Conservation (phyloP, 148 eudicot genomes). For the Salicornia ramosissima region DNA sequence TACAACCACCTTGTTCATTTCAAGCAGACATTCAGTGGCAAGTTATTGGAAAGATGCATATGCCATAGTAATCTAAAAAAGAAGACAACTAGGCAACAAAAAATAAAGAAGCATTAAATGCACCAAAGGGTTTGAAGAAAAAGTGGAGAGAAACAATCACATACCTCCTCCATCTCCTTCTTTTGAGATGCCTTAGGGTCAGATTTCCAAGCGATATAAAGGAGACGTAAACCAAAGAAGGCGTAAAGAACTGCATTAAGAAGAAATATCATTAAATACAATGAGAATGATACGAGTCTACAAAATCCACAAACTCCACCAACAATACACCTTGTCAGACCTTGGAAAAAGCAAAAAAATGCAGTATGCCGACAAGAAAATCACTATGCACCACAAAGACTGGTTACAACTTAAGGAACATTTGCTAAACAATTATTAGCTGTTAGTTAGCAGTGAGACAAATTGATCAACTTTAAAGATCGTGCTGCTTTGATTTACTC, state of each 20-base stretch:
- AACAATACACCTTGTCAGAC: neutral
- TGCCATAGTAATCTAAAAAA: neutral
- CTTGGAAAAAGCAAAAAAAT: neutral
- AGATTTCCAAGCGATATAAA: constrained; percentile 96
- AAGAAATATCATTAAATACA: constrained; percentile 11
- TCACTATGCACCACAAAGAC: neutral
- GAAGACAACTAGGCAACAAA: neutral
- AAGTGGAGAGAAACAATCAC: neutral
- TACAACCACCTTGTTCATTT: neutral
- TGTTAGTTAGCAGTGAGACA: neutral
- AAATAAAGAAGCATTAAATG: neutral
- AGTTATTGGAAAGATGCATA: neutral
- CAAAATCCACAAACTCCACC: constrained; percentile 1
- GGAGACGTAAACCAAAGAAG: constrained; percentile 87
- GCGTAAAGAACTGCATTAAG: constrained; percentile 71
- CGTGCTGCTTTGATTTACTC: too few species aligned
- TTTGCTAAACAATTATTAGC: neutral
- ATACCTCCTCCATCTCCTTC: constrained; percentile 96
- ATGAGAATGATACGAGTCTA: too few species aligned
- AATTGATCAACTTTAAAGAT: neutral
- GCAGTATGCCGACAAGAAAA: neutral
- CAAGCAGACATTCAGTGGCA: neutral
- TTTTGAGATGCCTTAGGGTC: constrained; percentile 83
- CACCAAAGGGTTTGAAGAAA: constrained; percentile 7
- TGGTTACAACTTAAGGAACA: neutral